phyloP scores from a whole-genome alignment of 2,329 filamentous ascomycete genomes.

The Colletotrichum salicis region DNA sequence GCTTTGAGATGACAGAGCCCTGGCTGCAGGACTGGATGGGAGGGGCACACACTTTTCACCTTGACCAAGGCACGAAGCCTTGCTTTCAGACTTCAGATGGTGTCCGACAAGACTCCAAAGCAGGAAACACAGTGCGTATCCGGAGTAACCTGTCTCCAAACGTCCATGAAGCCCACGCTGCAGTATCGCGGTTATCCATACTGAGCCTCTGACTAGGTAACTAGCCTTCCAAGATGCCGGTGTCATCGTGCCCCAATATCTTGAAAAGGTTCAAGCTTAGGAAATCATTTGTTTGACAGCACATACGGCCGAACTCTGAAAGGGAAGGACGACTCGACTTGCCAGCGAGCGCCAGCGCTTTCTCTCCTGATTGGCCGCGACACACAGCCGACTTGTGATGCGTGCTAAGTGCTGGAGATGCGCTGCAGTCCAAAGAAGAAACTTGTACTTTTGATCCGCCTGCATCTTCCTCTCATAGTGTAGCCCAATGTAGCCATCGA shows the following conservation, averaged over 20 bases:
- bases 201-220: background rate
- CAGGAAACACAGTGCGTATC: background rate
- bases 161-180: too few species aligned
- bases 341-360: background rate
- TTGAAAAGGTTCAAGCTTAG: too few species aligned
- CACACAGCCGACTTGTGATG: background rate
- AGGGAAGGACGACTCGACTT: constrained; percentile 17
- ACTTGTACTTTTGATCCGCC: background rate
- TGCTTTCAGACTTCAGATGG: background rate
- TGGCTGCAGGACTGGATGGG: constrained; percentile 4
- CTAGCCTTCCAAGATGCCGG: too few species aligned
- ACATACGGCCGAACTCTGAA: background rate
- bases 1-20: constrained; percentile 23
- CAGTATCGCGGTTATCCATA: too few species aligned
- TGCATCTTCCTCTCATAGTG: background rate
- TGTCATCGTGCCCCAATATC: too few species aligned
- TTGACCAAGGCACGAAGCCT: background rate
- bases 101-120: background rate
- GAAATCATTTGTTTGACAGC: background rate
- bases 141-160: too few species aligned
- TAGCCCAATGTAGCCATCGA: background rate
- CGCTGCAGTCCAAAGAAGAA: constrained; percentile 22
- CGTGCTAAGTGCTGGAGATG: background rate
- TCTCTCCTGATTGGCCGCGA: background rate
- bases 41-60: background rate